Percentiles rank a stretch among this genome's conserved stretches.
phyloP scores from a whole-genome alignment of 768 basidiomycete genomes.

The Ephemerocybe angulata region DNA sequence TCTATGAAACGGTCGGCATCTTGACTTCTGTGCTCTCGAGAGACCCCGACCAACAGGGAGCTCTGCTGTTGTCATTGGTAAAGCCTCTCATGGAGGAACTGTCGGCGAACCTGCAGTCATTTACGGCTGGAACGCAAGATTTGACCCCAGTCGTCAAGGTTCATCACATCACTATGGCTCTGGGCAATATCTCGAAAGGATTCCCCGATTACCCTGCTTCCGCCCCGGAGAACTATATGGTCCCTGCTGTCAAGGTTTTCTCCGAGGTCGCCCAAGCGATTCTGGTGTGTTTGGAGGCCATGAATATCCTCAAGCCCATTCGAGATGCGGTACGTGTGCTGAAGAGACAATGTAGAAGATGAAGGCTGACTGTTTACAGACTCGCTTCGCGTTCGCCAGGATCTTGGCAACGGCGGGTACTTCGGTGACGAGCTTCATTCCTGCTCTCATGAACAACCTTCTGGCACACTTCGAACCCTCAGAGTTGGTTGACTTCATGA shows the following conservation, averaged over 20 bases:
- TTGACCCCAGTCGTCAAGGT: constrained; percentile 78
- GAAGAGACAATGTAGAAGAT: neutral
- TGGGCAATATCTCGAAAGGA: constrained; percentile 93
- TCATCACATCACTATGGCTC: constrained; percentile 91
- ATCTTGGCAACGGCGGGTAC: constrained; percentile 88
- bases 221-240: constrained; percentile 59
- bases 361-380: constrained; percentile 40
- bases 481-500: constrained; percentile 93
- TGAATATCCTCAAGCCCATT: constrained; percentile 83
- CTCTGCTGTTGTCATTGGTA: constrained; percentile 70
- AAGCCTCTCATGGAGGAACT: constrained; percentile 79
- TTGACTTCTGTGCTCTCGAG: constrained; percentile 75
- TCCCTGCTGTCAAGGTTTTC: constrained; percentile 77
- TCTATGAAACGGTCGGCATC: constrained; percentile 89
- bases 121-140: constrained; percentile 53
- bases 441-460: constrained; percentile 85
- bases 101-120: constrained; percentile 51
- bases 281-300: constrained; percentile 78
- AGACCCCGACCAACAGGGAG: constrained; percentile 62
- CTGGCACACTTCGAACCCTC: constrained; percentile 87
- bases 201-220: constrained; percentile 87
- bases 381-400: constrained; percentile 89
- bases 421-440: constrained; percentile 81
- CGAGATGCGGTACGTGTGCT: constrained; percentile 77
- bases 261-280: constrained; percentile 83